These are phyloP conservation scores for Eragrostis curvula DNA, from an alignment of 176 grass and related monocot species.

Conservation along the genomic window DNA sequence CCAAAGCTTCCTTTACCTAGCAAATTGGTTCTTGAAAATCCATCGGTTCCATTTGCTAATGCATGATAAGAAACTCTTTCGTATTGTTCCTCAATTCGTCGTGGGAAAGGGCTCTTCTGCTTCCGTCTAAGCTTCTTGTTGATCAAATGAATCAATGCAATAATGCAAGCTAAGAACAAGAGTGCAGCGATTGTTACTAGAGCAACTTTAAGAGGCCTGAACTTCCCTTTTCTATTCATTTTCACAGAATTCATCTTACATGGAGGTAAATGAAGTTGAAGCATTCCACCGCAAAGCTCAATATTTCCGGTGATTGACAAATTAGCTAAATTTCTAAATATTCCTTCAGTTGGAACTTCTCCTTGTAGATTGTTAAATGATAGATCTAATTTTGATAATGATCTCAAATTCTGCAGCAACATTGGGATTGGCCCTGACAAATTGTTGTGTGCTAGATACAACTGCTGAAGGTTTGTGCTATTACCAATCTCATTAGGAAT, in stretches of 20 bases:
- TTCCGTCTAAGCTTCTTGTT: constrained; percentile 5
- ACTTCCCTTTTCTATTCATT: background rate
- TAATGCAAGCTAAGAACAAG: background rate
- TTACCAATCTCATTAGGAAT: background rate
- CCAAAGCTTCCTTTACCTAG: constrained; percentile 34
- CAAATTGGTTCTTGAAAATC: constrained; percentile 19
- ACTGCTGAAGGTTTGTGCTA: background rate
- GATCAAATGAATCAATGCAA: background rate
- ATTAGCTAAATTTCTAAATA: constrained; percentile 39
- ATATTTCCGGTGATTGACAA: constrained; percentile 36
- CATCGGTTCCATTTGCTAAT: constrained; percentile 19
- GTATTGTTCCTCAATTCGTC: background rate
- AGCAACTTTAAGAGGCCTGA: background rate
- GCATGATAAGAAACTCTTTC: constrained; percentile 19
- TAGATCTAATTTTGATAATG: constrained; percentile 17
- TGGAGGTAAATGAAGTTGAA: constrained; percentile 26
- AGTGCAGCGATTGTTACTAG: background rate
- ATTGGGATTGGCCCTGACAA: constrained; percentile 37
- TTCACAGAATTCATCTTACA: background rate
- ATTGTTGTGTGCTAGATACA: constrained; percentile 33
- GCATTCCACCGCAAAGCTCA: constrained; percentile 40
- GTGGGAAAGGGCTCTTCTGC: background rate
- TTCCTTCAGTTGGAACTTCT: constrained; percentile 36
- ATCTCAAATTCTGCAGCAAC: constrained; percentile 13
- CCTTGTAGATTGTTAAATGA: constrained; percentile 45